phyloP scores from a whole-genome alignment of 306 rosid species.

The Hippophae rhamnoides region DNA sequence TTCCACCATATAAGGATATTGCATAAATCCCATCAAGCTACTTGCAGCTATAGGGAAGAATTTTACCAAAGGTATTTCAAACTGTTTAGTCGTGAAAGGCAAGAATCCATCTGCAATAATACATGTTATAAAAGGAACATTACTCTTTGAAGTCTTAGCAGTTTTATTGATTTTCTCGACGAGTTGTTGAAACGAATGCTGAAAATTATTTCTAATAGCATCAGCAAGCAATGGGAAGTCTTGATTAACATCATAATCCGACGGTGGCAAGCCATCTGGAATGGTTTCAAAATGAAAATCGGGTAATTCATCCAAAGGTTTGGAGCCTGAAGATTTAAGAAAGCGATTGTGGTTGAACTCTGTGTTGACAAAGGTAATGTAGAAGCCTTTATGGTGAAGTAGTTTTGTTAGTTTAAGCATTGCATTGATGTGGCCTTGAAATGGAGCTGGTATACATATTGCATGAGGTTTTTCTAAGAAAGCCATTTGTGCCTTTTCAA shows the following conservation, averaged over 20 bases:
- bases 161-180: not conserved
- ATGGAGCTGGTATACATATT: not conserved
- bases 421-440: slow-evolving; percentile 11
- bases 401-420: slow-evolving; percentile 4
- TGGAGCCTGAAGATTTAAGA: slow-evolving; percentile 7
- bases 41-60: not conserved
- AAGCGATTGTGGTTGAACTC: slow-evolving; percentile 15
- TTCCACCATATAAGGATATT: slow-evolving; percentile 3
- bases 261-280: slow-evolving; percentile 2
- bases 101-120: not conserved
- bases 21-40: not conserved
- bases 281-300: slow-evolving; percentile 4
- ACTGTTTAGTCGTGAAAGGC: not conserved
- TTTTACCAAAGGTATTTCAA: not conserved
- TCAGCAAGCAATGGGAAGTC: not conserved
- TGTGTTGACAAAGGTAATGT: slow-evolving; percentile 12
- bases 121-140: not conserved
- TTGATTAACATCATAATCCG: not conserved
- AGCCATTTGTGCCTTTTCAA: too few species aligned
- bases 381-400: slow-evolving; percentile 7
- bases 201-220: not conserved
- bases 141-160: not conserved
- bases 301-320: slow-evolving; percentile 1
- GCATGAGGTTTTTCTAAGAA: not conserved
- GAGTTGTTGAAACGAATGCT: slow-evolving; percentile 4